Conservation (phyloP, 2,329 filamentous ascomycete species). For the Biscogniauxia sp. region DNA sequence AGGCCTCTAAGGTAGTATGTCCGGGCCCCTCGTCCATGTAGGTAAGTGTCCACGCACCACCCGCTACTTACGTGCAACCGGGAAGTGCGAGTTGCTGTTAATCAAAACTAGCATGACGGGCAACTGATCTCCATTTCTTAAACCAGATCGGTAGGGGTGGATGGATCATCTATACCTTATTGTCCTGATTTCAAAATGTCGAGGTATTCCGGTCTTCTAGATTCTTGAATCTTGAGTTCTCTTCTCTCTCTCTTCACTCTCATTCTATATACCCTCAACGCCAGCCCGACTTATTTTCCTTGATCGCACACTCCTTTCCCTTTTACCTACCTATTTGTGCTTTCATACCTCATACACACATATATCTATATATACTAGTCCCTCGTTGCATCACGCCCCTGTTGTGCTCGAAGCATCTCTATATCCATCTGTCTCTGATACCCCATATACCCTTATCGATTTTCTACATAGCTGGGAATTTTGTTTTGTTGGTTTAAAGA, state of each 20-base stretch:
- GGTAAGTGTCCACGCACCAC: background rate
- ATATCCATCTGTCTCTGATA: background rate
- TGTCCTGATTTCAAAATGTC: constrained; percentile 2
- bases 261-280: background rate
- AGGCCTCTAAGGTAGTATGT: background rate
- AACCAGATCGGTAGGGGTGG: background rate
- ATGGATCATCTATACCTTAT: constrained; percentile 1
- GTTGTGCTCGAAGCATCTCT: background rate
- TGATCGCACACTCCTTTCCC: background rate
- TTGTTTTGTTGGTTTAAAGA: background rate
- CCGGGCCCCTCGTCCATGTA: background rate
- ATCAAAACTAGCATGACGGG: constrained; percentile 1
- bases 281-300: background rate
- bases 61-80: background rate
- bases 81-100: background rate
- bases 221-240: background rate
- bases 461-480: background rate
- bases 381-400: background rate
- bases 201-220: background rate
- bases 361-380: background rate
- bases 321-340: background rate
- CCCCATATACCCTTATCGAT: background rate
- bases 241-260: background rate
- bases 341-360: background rate
- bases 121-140: constrained; percentile 1